Base-by-base conservation (phyloP, 1,139 yeast genomes). In the Debaryomycetaceae sp. region DNA sequence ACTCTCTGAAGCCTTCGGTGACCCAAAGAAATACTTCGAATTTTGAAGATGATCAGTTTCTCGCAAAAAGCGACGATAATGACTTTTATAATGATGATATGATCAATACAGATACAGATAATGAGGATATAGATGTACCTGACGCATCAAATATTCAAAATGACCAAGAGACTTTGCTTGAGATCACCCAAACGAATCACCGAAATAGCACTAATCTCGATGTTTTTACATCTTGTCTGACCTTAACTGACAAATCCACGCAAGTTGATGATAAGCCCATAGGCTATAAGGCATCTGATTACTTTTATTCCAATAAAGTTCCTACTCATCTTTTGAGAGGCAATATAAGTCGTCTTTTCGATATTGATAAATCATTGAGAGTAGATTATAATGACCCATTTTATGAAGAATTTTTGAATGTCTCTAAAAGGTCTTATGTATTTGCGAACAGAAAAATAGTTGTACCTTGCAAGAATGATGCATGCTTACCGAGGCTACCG, bases 361-460 rank as follows among this genome's bases (percentile, higher is more conserved):
- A 22, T 22, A 22, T 2, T 11, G 26, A 8, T 22, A 11, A 81
- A 0, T 50, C 75, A 5, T 72, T 84, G 1, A 68, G 74, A 45
- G 62, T 78, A 8, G 72, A 79, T 16, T 83, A 84, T 52, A 45
- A 51, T 2, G 85, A 78, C 44, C 96, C 96, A 0, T 79, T 63
- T 48, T 89, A 78, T 51, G 74, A 81, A 17, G 65, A 71, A 26
- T 58, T 65, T 0, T 53, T 56, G 1, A 87, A 85, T 47, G 64
- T 78, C 5, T 82, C 83, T 1, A 39, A 60, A 1, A 66, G 64
- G 19, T 82, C 94, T 0, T 71, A 82, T 43, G 59, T 78, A 2
- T 82, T 80, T 60, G 89, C 91, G 0, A 89, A 89, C 16, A 78
- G 73, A 43, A 78, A 75, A 47, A 80, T 81, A 45, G 63, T 55